Conservation (phyloP, 2,329 filamentous ascomycete genomes). For the Aspergillus aculeatinus region DNA sequence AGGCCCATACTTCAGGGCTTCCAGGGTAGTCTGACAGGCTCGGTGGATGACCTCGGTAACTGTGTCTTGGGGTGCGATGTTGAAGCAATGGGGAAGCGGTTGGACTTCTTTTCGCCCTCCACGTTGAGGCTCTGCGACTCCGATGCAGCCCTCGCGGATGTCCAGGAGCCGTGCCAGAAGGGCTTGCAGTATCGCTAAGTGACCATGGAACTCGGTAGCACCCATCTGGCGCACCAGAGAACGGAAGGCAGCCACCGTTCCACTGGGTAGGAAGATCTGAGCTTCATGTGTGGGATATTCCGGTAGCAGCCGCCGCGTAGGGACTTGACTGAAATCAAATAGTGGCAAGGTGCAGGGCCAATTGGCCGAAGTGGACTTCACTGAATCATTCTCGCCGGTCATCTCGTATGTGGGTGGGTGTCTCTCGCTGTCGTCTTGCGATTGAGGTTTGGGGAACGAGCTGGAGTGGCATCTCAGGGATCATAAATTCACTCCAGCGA, state of each 20-base stretch:
- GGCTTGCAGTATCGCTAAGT: not conserved
- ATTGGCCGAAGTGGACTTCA: not conserved
- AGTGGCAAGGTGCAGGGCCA: not conserved
- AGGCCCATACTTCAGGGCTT: not conserved
- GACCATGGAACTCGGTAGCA: not conserved
- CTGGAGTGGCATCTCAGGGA: not conserved
- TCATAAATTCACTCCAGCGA: not conserved
- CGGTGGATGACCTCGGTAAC: not conserved
- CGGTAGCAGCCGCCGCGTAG: not conserved
- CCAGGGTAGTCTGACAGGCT: not conserved
- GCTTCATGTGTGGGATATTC: not conserved
- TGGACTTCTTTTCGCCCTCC: not conserved
- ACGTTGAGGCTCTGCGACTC: not conserved
- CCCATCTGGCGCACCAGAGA: not conserved
- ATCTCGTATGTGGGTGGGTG: not conserved
- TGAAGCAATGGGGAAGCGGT: not conserved
- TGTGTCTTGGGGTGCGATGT: not conserved
- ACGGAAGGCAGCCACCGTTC: not conserved
- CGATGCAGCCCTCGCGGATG: not conserved
- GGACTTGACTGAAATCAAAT: not conserved
- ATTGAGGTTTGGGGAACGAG: not conserved
- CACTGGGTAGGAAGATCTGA: not conserved
- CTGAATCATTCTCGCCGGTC: not conserved
- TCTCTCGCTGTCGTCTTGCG: not conserved
- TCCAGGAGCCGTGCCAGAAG: not conserved